Percentiles rank a stretch among this genome's conserved stretches.
Conservation (phyloP, 1,284 basidiomycete genomes). For the Cutaneotrichosporon daszewskae region DNA sequence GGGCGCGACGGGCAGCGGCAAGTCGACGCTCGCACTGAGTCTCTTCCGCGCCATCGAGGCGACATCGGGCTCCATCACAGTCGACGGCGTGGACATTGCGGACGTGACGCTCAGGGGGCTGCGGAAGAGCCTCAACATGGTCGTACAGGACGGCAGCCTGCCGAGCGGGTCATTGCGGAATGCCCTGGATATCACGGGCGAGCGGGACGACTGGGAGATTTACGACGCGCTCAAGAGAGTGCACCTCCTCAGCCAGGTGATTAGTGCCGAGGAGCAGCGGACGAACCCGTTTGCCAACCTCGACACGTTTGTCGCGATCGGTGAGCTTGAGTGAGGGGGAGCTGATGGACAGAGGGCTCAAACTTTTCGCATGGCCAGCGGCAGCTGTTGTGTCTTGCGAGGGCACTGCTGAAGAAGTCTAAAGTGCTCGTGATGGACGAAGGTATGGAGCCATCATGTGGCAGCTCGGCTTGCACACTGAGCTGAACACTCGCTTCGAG, state of each 20-base stretch:
- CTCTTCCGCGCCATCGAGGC: constrained; percentile 69
- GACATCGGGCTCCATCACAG: constrained; percentile 58
- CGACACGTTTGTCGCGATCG: constrained; percentile 41
- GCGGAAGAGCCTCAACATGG: constrained; percentile 59
- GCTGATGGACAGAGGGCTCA: constrained; percentile 48
- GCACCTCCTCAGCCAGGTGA: constrained; percentile 46
- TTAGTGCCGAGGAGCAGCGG: constrained; percentile 50
- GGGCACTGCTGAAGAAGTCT: constrained; percentile 65
- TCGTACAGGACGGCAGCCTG: constrained; percentile 42
- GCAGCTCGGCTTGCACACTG: too few species aligned
- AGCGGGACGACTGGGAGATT: constrained; percentile 52
- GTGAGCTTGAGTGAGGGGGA: constrained; percentile 8
- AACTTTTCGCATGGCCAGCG: constrained; percentile 74
- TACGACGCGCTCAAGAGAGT: constrained; percentile 57
- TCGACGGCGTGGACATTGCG: constrained; percentile 64
- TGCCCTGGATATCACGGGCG: constrained; percentile 54
- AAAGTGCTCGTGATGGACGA: constrained; percentile 56
- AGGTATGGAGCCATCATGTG: constrained; percentile 4
- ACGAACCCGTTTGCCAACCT: constrained; percentile 56
- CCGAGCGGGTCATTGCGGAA: constrained; percentile 58
- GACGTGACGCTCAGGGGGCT: constrained; percentile 57
- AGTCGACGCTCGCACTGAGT: constrained; percentile 63
- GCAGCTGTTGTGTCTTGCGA: constrained; percentile 66
- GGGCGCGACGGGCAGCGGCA: constrained; percentile 61
- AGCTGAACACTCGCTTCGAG: not conserved